phyloP scores from a whole-genome alignment of 805 yeast genomes.

The Candida sakaeoensis region DNA sequence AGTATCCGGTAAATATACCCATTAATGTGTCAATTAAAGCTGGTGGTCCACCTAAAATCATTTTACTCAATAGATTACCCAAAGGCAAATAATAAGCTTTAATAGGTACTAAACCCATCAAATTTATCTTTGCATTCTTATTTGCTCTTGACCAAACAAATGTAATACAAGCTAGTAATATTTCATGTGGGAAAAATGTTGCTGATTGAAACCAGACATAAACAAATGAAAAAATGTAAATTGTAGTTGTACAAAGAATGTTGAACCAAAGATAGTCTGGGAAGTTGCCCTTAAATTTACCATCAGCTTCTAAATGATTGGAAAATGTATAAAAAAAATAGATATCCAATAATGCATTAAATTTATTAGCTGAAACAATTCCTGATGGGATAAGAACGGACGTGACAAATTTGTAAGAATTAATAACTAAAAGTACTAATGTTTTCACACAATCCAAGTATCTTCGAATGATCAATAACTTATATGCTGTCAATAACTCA shows the following conservation, averaged over 20 bases:
- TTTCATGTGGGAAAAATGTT: conserved; percentile 25
- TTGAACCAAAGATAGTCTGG: conserved; percentile 59
- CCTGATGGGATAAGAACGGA: conserved; percentile 46
- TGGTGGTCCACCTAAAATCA: conserved; percentile 41
- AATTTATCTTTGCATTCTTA: conserved; percentile 50
- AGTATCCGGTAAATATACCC: conserved; percentile 55
- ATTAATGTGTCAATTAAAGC: conserved; percentile 39
- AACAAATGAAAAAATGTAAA: conserved; percentile 31
- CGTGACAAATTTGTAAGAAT: conserved; percentile 45
- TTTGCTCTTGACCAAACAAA: conserved; percentile 60
- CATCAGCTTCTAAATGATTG: conserved; percentile 48
- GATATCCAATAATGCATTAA: conserved; percentile 41
- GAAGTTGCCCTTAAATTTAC: conserved; percentile 44
- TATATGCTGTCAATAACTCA: background rate
- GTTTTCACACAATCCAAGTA: conserved; percentile 4
- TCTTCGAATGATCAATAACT: background rate
- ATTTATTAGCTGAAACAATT: conserved; percentile 18
- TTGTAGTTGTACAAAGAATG: conserved; percentile 45
- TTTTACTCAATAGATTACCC: conserved; percentile 28
- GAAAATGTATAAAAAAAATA: conserved; percentile 58
- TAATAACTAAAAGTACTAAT: conserved; percentile 24
- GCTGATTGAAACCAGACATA: conserved; percentile 22
- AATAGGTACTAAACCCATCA: conserved; percentile 49
- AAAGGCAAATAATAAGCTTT: conserved; percentile 54
- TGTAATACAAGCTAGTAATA: conserved; percentile 52